Percentiles rank a stretch among this genome's conserved stretches.
Conservation (phyloP, 148 eudicot genomes). For the Dysphania ambrosioides region DNA sequence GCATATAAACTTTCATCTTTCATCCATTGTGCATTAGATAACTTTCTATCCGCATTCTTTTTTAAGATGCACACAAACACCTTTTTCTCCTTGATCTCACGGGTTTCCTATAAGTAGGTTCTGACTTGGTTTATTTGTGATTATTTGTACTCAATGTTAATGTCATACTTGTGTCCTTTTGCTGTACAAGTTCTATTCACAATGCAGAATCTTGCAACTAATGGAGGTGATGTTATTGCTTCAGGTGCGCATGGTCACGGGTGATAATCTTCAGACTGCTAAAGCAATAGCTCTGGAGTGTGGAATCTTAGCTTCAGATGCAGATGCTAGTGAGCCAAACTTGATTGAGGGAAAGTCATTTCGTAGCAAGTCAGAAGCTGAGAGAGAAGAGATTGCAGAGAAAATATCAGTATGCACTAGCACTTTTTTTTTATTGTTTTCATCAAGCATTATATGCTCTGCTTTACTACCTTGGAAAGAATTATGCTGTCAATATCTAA, state of each 20-base stretch:
- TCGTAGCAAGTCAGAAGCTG: conserved; percentile 53
- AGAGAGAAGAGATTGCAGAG: conserved; percentile 63
- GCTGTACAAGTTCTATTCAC: background rate
- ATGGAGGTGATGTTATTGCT: background rate
- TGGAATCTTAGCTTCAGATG: conserved; percentile 79
- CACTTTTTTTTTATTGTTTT: background rate
- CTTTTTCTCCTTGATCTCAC: no score
- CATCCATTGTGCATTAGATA: no score
- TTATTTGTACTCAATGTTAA: no score
- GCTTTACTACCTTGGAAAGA: background rate
- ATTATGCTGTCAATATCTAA: background rate
- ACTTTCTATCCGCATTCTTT: no score
- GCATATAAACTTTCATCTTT: no score
- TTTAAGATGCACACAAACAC: no score
- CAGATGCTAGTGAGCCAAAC: conserved; percentile 71
- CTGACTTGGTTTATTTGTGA: no score
- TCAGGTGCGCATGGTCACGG: conserved; percentile 97
- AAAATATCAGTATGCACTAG: conserved; percentile 59
- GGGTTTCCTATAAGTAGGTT: no score
- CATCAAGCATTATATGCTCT: background rate
- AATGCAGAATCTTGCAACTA: background rate
- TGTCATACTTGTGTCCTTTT: no score
- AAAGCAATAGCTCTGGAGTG: conserved; percentile 94
- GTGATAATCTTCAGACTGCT: conserved; percentile 96
- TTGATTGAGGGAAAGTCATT: conserved; percentile 86